Conservation (phyloP, 192 early-diverging fungal species). For the Podila verticillata region DNA sequence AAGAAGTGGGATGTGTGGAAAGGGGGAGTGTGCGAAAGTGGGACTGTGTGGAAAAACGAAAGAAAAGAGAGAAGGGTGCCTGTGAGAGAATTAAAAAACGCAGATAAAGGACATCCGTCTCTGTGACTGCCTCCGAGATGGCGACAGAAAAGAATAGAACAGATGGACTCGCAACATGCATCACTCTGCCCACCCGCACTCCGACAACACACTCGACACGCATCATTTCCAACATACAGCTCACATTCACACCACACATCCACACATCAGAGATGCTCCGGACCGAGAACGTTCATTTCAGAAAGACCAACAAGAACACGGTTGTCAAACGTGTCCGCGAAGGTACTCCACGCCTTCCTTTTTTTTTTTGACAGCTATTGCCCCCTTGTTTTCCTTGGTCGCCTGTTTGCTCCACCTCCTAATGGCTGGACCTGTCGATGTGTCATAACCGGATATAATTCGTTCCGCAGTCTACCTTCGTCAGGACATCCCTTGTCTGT, state of each 20-base stretch:
- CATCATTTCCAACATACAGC: too few relatives aligned
- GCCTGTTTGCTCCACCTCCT: background rate
- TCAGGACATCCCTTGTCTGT: slow-evolving; percentile 65
- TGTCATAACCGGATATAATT: background rate
- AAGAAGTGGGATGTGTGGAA: too few relatives aligned
- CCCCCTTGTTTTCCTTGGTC: background rate
- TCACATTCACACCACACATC: background rate
- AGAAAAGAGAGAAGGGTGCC: too few relatives aligned
- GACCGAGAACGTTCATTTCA: slow-evolving; percentile 52
- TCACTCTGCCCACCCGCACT: background rate
- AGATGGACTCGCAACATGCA: slow-evolving; percentile 1
- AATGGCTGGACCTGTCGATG: background rate
- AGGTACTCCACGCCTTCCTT: slow-evolving; percentile 38
- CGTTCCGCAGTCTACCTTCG: slow-evolving; percentile 60
- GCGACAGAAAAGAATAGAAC: too few relatives aligned
- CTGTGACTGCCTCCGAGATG: too few relatives aligned
- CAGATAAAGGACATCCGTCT: background rate
- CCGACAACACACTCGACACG: too few relatives aligned
- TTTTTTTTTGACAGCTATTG: background rate
- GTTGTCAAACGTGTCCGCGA: slow-evolving; percentile 64
- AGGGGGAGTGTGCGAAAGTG: background rate
- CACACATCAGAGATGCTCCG: slow-evolving; percentile 10
- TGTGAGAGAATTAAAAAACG: background rate
- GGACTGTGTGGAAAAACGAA: background rate
- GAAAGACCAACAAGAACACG: slow-evolving; percentile 60